A percentile compares a stretch with the other conserved stretches of the same genome.
phyloP scores from a whole-genome alignment of 1,284 basidiomycete genomes.

The Cryptococcus neoformans region DNA sequence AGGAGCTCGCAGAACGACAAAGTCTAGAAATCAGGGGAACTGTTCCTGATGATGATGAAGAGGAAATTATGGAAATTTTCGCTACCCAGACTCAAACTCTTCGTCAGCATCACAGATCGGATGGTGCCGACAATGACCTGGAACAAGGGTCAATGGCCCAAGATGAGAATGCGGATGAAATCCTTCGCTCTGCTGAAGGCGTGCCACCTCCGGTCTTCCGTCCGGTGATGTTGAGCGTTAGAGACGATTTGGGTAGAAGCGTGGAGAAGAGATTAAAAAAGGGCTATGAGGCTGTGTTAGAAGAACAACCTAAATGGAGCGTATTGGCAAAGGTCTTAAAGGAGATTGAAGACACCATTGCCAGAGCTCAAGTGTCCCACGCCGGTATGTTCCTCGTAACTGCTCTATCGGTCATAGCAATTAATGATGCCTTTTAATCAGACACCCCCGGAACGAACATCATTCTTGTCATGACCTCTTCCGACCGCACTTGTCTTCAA shows the following conservation, averaged over 20 bases:
- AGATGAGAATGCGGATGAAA: slow-evolving; percentile 38
- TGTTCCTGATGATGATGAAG: slow-evolving; percentile 30
- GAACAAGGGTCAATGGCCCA: slow-evolving; percentile 17
- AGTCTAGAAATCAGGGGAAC: neutral
- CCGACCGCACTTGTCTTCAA: slow-evolving; percentile 68
- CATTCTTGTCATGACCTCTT: slow-evolving; percentile 85
- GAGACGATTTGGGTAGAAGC: slow-evolving; percentile 29
- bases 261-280: slow-evolving; percentile 64
- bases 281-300: slow-evolving; percentile 79
- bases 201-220: slow-evolving; percentile 37
- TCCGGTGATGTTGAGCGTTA: slow-evolving; percentile 28
- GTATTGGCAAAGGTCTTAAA: slow-evolving; percentile 78
- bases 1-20: slow-evolving; percentile 10
- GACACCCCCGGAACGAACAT: slow-evolving; percentile 66
- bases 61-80: slow-evolving; percentile 42
- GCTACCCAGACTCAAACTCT: slow-evolving; percentile 41
- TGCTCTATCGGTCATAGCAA: neutral
- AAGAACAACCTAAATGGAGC: slow-evolving; percentile 95
- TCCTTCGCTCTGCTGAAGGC: slow-evolving; percentile 60
- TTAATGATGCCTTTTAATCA: slow-evolving; percentile 23
- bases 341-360: slow-evolving; percentile 87
- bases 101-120: slow-evolving; percentile 3
- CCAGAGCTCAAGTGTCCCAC: slow-evolving; percentile 34
- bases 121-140: slow-evolving; percentile 15
- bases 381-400: slow-evolving; percentile 25